Evolutionary conservation across 495 filamentous ascomycete genomes (phyloP).

Genomic region (Thozetella sp.): DNA sequence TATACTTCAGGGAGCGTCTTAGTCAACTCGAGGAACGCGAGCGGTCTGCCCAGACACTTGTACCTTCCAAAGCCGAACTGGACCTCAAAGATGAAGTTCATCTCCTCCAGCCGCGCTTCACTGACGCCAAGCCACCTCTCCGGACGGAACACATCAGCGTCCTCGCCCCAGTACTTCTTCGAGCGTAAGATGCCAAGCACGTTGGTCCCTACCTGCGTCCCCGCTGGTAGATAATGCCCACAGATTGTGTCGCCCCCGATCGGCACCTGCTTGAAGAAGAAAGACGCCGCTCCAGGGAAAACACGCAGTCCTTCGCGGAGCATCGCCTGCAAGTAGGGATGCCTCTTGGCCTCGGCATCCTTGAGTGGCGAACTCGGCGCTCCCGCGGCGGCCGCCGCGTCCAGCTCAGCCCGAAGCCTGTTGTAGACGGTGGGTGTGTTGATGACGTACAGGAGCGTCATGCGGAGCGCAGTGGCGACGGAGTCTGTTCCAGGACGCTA

Average conservation of each 20-base stretch:
- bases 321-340: conserved; percentile 38
- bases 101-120: conserved; percentile 17
- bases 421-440: conserved; percentile 39
- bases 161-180: conserved; percentile 37
- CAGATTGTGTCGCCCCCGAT: conserved; percentile 50
- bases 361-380: conserved; percentile 23
- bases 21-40: conserved; percentile 36
- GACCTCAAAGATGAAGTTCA: conserved; percentile 20
- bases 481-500: conserved; percentile 62
- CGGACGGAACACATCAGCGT: conserved; percentile 42
- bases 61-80: conserved; percentile 25
- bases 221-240: conserved; percentile 53
- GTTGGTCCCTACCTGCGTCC: conserved; percentile 50
- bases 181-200: conserved; percentile 22
- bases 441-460: conserved; percentile 53
- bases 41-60: conserved; percentile 27
- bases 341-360: conserved; percentile 30
- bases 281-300: conserved; percentile 33
- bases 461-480: conserved; percentile 58
- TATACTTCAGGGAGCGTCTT: conserved; percentile 46
- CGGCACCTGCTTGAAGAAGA: conserved; percentile 43
- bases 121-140: conserved; percentile 49
- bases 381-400: conserved; percentile 26
- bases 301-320: conserved; percentile 37
- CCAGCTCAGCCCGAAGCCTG: conserved; percentile 55